These are phyloP conservation scores for Mucor piriformis DNA, from an alignment of 371 early-diverging fungal species.

Conservation along the genomic window DNA sequence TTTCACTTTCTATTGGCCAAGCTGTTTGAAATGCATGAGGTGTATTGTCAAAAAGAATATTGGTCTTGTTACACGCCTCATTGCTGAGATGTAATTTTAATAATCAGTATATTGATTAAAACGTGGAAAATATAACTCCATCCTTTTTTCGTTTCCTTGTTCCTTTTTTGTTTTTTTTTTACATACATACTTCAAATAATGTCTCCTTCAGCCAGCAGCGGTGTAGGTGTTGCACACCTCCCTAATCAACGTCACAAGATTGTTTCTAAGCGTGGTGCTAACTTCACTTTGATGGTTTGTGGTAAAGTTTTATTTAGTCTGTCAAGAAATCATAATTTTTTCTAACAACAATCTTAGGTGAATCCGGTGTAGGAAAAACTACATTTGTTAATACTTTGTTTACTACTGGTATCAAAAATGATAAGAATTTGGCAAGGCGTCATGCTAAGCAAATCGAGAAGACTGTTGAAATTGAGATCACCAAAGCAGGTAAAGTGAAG, in stretches of 20 bases:
- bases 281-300: conserved; percentile 94
- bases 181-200: conserved; percentile 21
- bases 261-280: conserved; percentile 84
- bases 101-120: conserved; percentile 5
- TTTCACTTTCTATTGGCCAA: conserved; percentile 10
- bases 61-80: conserved; percentile 18
- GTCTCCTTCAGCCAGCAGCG: conserved; percentile 51
- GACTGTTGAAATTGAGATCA: conserved; percentile 73
- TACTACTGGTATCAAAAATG: conserved; percentile 62
- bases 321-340: background rate
- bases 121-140: background rate
- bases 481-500: conserved; percentile 58
- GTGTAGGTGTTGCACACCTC: conserved; percentile 93
- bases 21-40: conserved; percentile 14
- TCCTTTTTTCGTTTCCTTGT: background rate
- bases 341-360: conserved; percentile 17
- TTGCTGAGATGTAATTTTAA: conserved; percentile 11
- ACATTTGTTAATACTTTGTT: conserved; percentile 85
- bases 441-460: conserved; percentile 61
- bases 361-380: conserved; percentile 73
- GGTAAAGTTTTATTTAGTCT: conserved; percentile 56
- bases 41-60: conserved; percentile 16
- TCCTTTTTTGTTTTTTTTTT: conserved; percentile 1
- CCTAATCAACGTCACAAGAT: conserved; percentile 96
- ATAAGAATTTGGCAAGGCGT: conserved; percentile 52